A percentile compares a stretch with the other conserved stretches of the same genome.
Evolutionary conservation across 164 flowering plant species (phyloP).

Genomic region (Cinnamomum micranthum): DNA sequence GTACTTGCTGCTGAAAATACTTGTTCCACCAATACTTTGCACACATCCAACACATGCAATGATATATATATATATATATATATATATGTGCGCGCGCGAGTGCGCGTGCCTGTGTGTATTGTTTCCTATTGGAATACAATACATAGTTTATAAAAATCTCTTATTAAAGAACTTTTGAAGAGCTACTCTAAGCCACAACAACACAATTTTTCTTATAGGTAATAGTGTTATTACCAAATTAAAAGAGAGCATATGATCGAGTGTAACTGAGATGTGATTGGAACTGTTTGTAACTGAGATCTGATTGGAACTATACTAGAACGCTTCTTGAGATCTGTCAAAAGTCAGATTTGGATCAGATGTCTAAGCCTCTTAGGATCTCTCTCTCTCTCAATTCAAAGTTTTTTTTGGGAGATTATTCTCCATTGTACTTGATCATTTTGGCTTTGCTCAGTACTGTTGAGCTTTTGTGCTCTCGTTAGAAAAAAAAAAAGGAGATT

Average conservation of each 20-base stretch:
- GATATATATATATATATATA: no score
- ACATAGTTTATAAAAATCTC: neutral
- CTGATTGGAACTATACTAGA: neutral
- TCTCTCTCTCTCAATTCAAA: neutral
- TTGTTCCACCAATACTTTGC: no score
- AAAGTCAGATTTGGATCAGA: neutral
- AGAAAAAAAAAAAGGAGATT: neutral
- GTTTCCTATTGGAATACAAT: no score
- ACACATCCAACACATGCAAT: no score
- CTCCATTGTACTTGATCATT: neutral
- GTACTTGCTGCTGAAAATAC: no score
- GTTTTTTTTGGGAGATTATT: neutral
- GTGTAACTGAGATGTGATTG: neutral
- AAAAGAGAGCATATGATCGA: neutral
- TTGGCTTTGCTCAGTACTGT: neutral
- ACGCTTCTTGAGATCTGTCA: no score
- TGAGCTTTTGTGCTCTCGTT: no score
- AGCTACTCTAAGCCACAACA: neutral
- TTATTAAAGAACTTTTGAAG: neutral
- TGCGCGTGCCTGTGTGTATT: no score
- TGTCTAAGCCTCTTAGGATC: neutral
- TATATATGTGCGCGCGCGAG: no score
- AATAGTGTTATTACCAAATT: neutral
- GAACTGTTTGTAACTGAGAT: neutral
- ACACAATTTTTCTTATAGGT: neutral